Conservation (phyloP, 179 eudicot species). For the Pouteria campechiana region DNA sequence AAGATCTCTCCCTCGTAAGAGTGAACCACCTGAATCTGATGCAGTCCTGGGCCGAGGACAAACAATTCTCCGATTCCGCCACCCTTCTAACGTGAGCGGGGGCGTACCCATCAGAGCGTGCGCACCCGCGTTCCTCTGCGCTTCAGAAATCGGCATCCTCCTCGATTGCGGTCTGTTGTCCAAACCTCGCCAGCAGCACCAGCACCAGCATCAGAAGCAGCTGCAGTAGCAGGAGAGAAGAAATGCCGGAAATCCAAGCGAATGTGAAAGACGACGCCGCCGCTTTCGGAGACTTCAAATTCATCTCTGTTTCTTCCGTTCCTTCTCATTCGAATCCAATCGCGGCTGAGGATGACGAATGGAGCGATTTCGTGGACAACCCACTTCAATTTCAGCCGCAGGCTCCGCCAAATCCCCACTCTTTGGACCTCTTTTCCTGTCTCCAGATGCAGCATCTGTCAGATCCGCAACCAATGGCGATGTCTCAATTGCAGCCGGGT, state of each 20-base stretch:
- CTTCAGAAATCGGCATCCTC: too few relatives aligned
- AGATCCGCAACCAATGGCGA: neutral
- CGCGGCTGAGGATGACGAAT: conserved; percentile 38
- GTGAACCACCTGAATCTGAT: too few relatives aligned
- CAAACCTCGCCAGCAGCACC: too few relatives aligned
- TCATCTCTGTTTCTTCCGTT: conserved; percentile 14
- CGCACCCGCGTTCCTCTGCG: too few relatives aligned
- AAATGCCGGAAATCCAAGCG: conserved; percentile 8
- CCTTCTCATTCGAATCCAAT: conserved; percentile 7
- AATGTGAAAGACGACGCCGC: conserved; percentile 31
- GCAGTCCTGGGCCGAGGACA: too few relatives aligned
- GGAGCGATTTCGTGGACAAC: conserved; percentile 51
- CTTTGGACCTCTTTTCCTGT: conserved; percentile 9
- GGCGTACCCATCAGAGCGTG: too few relatives aligned
- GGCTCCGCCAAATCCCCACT: conserved; percentile 7
- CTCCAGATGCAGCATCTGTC: conserved; percentile 1
- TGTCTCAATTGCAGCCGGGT: conserved; percentile 6
- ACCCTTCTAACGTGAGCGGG: too few relatives aligned
- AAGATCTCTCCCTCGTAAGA: too few relatives aligned
- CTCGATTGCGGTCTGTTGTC: too few relatives aligned
- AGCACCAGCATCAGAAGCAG: too few relatives aligned
- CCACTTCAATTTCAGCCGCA: conserved; percentile 16
- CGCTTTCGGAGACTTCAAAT: conserved; percentile 43
- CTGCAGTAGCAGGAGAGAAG: too few relatives aligned
- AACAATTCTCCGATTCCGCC: too few relatives aligned